These are phyloP conservation scores for Carex arenaria DNA, from an alignment of 202 grass and related monocot species.

Conservation along the genomic window DNA sequence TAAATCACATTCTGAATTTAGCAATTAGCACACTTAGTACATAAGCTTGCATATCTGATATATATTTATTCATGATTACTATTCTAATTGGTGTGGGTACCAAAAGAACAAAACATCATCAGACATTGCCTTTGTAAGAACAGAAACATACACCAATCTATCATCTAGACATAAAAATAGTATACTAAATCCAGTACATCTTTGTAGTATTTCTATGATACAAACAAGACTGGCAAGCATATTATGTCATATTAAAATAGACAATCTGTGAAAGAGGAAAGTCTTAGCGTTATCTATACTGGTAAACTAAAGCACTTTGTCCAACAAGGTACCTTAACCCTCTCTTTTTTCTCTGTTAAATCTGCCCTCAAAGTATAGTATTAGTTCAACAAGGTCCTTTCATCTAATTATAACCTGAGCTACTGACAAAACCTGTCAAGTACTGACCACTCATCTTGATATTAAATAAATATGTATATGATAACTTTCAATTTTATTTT, in stretches of 20 bases:
- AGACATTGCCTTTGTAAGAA: background rate
- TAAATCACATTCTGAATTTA: background rate
- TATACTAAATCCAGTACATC: background rate
- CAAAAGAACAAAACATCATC: background rate
- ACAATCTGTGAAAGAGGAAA: background rate
- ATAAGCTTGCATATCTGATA: background rate
- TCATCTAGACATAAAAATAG: too few species aligned
- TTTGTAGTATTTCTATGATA: background rate
- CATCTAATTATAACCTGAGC: slow-evolving; percentile 5
- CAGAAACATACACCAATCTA: background rate
- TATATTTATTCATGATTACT: background rate
- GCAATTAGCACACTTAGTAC: background rate
- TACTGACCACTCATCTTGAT: background rate
- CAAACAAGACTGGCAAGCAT: background rate
- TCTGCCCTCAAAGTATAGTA: background rate
- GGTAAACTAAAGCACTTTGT: slow-evolving; percentile 9
- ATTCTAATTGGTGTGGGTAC: background rate
- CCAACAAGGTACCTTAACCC: background rate
- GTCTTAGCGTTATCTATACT: background rate
- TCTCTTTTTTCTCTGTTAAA: background rate
- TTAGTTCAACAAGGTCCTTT: background rate
- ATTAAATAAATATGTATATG: background rate
- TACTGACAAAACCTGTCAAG: background rate
- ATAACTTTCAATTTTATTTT: background rate
- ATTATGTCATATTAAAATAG: background rate